phyloP scores from a whole-genome alignment of 371 early-diverging fungal species.

The Rhizopus arrhizus region DNA sequence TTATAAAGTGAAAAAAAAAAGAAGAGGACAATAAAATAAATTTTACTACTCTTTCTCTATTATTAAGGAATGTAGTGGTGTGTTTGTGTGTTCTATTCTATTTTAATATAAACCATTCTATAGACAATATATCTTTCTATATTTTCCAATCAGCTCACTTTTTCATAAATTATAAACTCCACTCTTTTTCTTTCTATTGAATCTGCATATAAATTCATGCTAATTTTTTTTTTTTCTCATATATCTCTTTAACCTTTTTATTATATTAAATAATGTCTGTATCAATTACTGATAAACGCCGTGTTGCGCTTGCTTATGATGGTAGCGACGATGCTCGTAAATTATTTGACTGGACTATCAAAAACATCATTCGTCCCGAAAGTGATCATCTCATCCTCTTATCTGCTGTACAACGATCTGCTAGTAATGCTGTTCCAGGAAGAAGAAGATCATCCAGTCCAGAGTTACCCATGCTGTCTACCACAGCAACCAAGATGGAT shows the following conservation, averaged over 20 bases:
- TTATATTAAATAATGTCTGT: slow-evolving; percentile 29
- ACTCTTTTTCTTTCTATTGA: slow-evolving; percentile 1
- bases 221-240: not conserved
- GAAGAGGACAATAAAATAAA: slow-evolving; percentile 1
- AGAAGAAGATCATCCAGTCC: not conserved
- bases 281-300: slow-evolving; percentile 51
- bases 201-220: not conserved
- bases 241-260: slow-evolving; percentile 1
- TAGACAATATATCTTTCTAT: not conserved
- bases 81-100: not conserved
- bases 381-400: slow-evolving; percentile 49
- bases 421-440: not conserved
- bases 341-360: slow-evolving; percentile 50
- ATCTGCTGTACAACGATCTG: slow-evolving; percentile 38
- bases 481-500: slow-evolving; percentile 32
- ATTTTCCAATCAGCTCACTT: not conserved
- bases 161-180: not conserved
- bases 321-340: slow-evolving; percentile 53
- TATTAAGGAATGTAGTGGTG: slow-evolving; percentile 1
- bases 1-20: slow-evolving; percentile 5
- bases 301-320: slow-evolving; percentile 55
- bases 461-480: slow-evolving; percentile 41
- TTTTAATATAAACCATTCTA: slow-evolving; percentile 12
- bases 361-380: slow-evolving; percentile 47
- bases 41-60: not conserved